phyloP scores from a whole-genome alignment of 331 rosid genomes.

The Spiraea crenata region DNA sequence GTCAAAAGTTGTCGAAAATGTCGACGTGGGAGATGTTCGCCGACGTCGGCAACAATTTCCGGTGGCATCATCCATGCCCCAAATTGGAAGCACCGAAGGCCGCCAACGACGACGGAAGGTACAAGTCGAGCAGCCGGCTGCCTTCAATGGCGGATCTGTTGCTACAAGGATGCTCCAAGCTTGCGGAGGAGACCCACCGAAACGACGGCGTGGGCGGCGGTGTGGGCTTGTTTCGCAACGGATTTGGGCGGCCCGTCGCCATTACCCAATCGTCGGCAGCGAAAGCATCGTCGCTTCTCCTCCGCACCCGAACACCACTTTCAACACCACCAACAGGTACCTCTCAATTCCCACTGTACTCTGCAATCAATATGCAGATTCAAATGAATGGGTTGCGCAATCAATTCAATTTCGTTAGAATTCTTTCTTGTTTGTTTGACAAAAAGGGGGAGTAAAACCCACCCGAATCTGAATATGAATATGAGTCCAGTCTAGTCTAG shows the following conservation, averaged over 20 bases:
- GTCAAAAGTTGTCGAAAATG: conserved; percentile 20
- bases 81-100: neutral
- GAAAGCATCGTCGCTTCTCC: conserved; percentile 16
- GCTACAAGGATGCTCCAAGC: conserved; percentile 27
- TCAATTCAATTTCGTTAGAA: no score
- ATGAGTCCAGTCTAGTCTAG: neutral
- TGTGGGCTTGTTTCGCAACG: neutral
- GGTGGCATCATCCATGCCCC: conserved; percentile 38
- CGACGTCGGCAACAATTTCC: conserved; percentile 34
- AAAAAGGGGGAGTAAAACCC: no score
- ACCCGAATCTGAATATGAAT: no score
- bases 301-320: neutral
- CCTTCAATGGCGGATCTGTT: conserved; percentile 65
- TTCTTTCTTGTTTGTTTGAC: no score
- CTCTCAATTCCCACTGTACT: neutral
- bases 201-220: neutral
- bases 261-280: conserved; percentile 10
- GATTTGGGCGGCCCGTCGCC: conserved; percentile 3
- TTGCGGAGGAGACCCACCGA: conserved; percentile 11
- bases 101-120: conserved; percentile 8
- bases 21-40: conserved; percentile 53
- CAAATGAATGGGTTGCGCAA: no score
- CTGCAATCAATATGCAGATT: no score
- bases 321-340: neutral
- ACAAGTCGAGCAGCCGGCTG: conserved; percentile 25